Base-by-base conservation (phyloP, 2,329 filamentous ascomycete genomes). In the Fusarium tanahbumbuense region DNA sequence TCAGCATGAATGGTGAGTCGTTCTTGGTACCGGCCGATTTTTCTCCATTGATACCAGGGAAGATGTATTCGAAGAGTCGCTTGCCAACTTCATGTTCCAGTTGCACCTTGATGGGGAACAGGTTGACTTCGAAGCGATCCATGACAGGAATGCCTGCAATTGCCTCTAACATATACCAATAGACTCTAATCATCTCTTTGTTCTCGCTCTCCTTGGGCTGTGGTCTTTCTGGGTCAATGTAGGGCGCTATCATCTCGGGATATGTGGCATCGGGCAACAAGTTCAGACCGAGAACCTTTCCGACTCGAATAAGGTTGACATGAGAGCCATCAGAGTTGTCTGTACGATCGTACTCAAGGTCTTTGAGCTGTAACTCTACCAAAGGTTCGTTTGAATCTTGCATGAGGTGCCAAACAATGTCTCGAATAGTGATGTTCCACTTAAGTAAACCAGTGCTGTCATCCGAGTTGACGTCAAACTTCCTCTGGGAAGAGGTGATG, bases 301-400 rank as follows among this genome's bases (percentile, higher is more conserved):
- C 93, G 66, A 99, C 92, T 70, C 97, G 92, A 76, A 99, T 89
- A 42, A 93, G 84, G 77, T 99, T 99, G 82, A 93, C 91, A 78
- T 99, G 97, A 2, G 96, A 99, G 3, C 96, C 97, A 78, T 99
- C 96, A 25, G 92, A 94, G 77, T 98, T 98, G 81, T 99, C 96
- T 0, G 94, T 98, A 28, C 97, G 92, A 79, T 98, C 94, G 78
- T 97, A 99, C 68, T 94, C 89, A 5, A 97, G 92, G 76, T 97
- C 92, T 77, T 93, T 91, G 48, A 99, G 86, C 81, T 98, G 95
- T 71, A 99, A 89, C 79, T 99, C 95, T 49, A 97, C 92, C 22
- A 99, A 84, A 2, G 94, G 94, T 73, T 97, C 92, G 68, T 93
- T 91, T 61, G 91, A 91, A 74, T 97, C 93, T 58, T 92, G 91